These are phyloP conservation scores for Entomortierella lignicola DNA, from an alignment of 192 early-diverging fungal species.

Conservation along the genomic window DNA sequence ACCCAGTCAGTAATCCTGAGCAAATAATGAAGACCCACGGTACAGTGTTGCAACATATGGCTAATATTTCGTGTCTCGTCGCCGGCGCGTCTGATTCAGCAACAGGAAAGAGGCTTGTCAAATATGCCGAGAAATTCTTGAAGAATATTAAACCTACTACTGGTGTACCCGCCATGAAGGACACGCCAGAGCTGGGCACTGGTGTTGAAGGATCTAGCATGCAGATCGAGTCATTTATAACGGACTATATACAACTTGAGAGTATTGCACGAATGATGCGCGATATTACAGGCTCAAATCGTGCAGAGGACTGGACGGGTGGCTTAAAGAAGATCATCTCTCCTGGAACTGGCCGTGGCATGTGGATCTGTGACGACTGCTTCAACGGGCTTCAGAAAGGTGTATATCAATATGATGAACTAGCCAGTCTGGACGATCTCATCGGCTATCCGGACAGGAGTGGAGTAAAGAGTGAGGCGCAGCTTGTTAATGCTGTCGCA, in stretches of 20 bases:
- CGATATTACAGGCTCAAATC: constrained; percentile 35
- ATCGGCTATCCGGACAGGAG: constrained; percentile 28
- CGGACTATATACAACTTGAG: constrained; percentile 35
- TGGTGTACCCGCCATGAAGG: constrained; percentile 5
- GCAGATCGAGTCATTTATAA: constrained; percentile 37
- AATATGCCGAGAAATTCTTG: constrained; percentile 39
- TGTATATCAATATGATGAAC: constrained; percentile 29
- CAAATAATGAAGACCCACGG: constrained; percentile 32
- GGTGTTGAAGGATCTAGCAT: constrained; percentile 27
- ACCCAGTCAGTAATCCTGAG: constrained; percentile 30
- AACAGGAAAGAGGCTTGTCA: constrained; percentile 13
- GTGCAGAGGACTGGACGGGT: constrained; percentile 21
- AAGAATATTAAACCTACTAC: constrained; percentile 20
- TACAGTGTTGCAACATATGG: constrained; percentile 40
- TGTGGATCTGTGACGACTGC: constrained; percentile 48
- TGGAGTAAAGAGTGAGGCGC: constrained; percentile 38
- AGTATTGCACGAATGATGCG: constrained; percentile 22
- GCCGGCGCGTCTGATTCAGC: constrained; percentile 13
- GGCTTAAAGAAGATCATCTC: constrained; percentile 37
- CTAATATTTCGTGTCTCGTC: constrained; percentile 25
- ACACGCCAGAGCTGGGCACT: constrained; percentile 13
- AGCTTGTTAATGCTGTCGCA: constrained; percentile 23
- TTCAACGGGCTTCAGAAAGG: constrained; percentile 19
- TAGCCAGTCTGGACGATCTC: constrained; percentile 36
- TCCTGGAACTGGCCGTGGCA: constrained; percentile 21